Conservation (phyloP, 2,329 filamentous ascomycete species). For the Aotearoamyces nothofagi region DNA sequence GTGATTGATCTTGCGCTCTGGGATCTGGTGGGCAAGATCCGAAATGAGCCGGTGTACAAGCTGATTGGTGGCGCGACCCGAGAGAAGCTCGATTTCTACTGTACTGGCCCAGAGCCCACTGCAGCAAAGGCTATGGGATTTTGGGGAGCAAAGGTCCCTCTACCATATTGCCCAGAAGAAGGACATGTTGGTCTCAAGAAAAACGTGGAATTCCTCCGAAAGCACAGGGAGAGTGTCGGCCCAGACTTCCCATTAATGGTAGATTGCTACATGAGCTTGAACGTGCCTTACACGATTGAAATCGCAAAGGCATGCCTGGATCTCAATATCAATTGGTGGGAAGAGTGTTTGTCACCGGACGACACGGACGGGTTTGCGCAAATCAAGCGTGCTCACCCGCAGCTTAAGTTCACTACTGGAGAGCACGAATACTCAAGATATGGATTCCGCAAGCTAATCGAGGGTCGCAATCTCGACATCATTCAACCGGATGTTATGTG, state of each 20-base stretch:
- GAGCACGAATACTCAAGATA: slow-evolving; percentile 93
- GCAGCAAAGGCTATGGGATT: slow-evolving; percentile 79
- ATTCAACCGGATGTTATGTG: slow-evolving; percentile 97
- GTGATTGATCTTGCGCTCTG: slow-evolving; percentile 88
- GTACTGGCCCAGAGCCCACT: slow-evolving; percentile 73
- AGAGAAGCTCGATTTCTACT: slow-evolving; percentile 79
- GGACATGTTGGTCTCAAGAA: slow-evolving; percentile 69
- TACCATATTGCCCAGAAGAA: slow-evolving; percentile 83
- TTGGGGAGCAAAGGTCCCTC: slow-evolving; percentile 76
- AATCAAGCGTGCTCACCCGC: slow-evolving; percentile 81
- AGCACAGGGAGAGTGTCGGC: slow-evolving; percentile 71
- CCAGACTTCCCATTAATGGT: slow-evolving; percentile 89
- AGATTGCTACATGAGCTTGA: slow-evolving; percentile 94
- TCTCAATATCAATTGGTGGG: slow-evolving; percentile 92
- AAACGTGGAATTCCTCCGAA: slow-evolving; percentile 78
- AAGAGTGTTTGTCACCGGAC: slow-evolving; percentile 83
- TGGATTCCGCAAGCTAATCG: slow-evolving; percentile 87
- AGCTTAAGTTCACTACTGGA: slow-evolving; percentile 85
- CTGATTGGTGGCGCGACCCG: slow-evolving; percentile 84
- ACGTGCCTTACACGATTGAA: slow-evolving; percentile 85
- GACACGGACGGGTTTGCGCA: slow-evolving; percentile 83
- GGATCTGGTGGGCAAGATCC: slow-evolving; percentile 83
- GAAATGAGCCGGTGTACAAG: slow-evolving; percentile 87
- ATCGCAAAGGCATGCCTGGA: slow-evolving; percentile 71
- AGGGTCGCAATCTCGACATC: slow-evolving; percentile 84